Evolutionary conservation across 805 yeast species (phyloP), one percentile per base, ranked within the genome.

Genomic region (Kuraishia ogatae): DNA sequence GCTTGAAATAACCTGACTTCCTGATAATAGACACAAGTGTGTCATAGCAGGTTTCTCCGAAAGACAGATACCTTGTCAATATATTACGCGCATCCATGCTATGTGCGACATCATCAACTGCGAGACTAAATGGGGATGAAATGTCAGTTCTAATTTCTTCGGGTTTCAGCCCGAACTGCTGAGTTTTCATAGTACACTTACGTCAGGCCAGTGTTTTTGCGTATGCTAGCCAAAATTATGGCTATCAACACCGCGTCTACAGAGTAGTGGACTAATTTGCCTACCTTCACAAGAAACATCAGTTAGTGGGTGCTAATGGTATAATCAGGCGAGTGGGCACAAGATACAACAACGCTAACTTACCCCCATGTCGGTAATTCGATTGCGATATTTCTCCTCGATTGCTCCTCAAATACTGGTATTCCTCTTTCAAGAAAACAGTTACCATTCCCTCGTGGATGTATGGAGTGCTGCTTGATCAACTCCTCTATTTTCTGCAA

Each of bases 171-270:
- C 6, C 17, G 8, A 50, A 17, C 66, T 51, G 47, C 13, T 26
- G 8, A 46, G 43, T 49, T 22, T 48, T 24, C 39, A 28, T 39
- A 15, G 23, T 52, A 39, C 58, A 67, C 72, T 50, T 55, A 70
- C 60, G 79, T 79, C 51, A 84, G 74, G 0, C 97, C 97, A 0
- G 97, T 87, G 58, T 88, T 84, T 58, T 90, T 79, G 66, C 89
- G 86, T 54, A 92, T 78, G 2, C 96, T 96, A 0, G 97, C 97
- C 50, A 93, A 72, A 15, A 92, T 75, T 66, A 94, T 82, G 1
- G 97, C 88, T 8, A 89, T 73, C 56, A 92, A 74, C 2, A 92
- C 81, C 59, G 91, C 77, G 65, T 92, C 97, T 55, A 90, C 63
- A 0, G 93, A 80, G 61, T 82, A 81, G 69, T 90, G 97, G 11